Base-by-base conservation (phyloP, 2,329 filamentous ascomycete species). In the Botryotinia convoluta region DNA sequence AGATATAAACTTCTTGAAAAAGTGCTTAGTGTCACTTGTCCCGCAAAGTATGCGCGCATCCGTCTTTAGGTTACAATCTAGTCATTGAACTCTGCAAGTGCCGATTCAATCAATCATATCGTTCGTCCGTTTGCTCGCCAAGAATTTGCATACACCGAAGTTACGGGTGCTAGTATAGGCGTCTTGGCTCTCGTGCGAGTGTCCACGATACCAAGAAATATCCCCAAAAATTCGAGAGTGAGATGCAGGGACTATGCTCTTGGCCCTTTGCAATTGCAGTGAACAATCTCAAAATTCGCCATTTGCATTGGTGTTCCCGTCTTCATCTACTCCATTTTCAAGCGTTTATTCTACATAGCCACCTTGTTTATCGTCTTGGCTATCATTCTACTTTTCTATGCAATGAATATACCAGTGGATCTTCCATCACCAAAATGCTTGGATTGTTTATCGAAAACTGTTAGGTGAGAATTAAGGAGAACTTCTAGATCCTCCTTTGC, bases 401-500 rank as follows among this genome's bases (percentile, higher is more conserved):
- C 44, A 51, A 29, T 4, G 45, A 35, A 48, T 35, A 39, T 29
- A 51, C 44, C 29, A 12, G 29, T 67, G 22, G 32, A n/a, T n/a
- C 32, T 7, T 39, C 45, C 22, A 51, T 35, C 32, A 67, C 4
- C 20, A 7, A 39, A 51, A 54, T 39, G 26, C 45, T 54, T n/a
- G 32, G 32, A 29, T 54, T 54, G 14, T 29, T 54, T 37, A 29
- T 37, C 22, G 44, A n/a, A 67, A 51, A 37, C 32, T 37, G 16
- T 39, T 29, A 8, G 37, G 35, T n/a, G 26, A 39, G 35, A 48
- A 29, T 39, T 20, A 14, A 67, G 64, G 45, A 67, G 45, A 39
- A 39, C 22, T 67, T 54, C 64, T 35, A 67, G 64, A 54, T 67
- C 16, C 45, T 51, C 22, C 16, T 54, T 67, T 67, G 45, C 64